phyloP scores from a whole-genome alignment of 495 filamentous ascomycete species.

The Neurospora tetraspora region DNA sequence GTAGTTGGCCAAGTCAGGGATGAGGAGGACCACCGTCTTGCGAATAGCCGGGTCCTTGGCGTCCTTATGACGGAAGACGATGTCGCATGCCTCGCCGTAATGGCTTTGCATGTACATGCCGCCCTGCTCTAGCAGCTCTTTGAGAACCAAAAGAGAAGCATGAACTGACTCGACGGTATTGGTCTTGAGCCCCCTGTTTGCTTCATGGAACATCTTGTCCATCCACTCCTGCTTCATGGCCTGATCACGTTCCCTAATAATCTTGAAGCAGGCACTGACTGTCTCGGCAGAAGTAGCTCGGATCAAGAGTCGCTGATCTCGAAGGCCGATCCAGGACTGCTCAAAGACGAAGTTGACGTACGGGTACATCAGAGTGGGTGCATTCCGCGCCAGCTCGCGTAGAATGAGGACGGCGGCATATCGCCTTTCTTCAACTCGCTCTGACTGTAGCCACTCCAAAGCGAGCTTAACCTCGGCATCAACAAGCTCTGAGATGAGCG shows the following conservation, averaged over 20 bases:
- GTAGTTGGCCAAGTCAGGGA: slow-evolving; percentile 89
- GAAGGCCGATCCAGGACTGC: slow-evolving; percentile 86
- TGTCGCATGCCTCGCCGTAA: slow-evolving; percentile 81
- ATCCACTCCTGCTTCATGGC: slow-evolving; percentile 78
- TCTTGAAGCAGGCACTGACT: slow-evolving; percentile 84
- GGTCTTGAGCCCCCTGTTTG: slow-evolving; percentile 63
- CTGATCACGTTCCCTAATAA: slow-evolving; percentile 83
- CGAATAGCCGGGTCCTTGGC: slow-evolving; percentile 80
- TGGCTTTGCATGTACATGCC: slow-evolving; percentile 98
- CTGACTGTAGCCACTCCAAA: slow-evolving; percentile 91
- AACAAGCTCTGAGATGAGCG: slow-evolving; percentile 89
- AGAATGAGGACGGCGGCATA: slow-evolving; percentile 88
- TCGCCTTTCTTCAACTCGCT: slow-evolving; percentile 80
- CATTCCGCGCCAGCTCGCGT: slow-evolving; percentile 79
- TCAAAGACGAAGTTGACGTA: slow-evolving; percentile 87
- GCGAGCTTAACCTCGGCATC: slow-evolving; percentile 93
- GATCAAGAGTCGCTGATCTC: slow-evolving; percentile 82
- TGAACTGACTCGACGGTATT: slow-evolving; percentile 78
- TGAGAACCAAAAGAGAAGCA: slow-evolving; percentile 81
- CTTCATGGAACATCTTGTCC: slow-evolving; percentile 75
- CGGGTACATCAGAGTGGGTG: slow-evolving; percentile 84
- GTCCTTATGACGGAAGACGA: slow-evolving; percentile 80
- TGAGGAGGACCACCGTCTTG: slow-evolving; percentile 75
- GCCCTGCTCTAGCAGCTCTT: slow-evolving; percentile 82
- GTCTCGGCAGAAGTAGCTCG: slow-evolving; percentile 85